Evolutionary conservation across 1,284 basidiomycete species (phyloP), one percentile per base, ranked within the genome.

Genomic region (Heliocybe sulcata): DNA sequence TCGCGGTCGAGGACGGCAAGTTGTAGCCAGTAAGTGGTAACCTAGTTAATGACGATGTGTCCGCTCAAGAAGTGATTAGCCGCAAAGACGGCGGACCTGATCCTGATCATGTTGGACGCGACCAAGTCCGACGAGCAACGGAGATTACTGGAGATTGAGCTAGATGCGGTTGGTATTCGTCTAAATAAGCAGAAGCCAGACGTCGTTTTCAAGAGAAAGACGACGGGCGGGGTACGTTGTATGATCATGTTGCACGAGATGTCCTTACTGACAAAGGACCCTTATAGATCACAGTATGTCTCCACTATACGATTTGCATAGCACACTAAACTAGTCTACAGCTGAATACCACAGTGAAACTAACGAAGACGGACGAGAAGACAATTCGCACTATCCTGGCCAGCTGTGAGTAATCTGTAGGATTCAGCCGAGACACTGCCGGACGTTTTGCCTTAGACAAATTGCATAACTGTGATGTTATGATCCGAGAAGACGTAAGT

Each of bases 71-170:
- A n/a, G 31, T 20, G 25, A 16, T 54, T 63, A 78, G 87, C 93
- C 23, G 94, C 92, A 22, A 97, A 98, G 74, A 99, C 96, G 1
- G 94, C 96, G 1, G 96, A 99, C 71, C 77, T 98, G 45, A 95
- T 98, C 61, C 74, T 97, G 53, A 82, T 98, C 62, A 94, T 98
- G 91, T 80, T 96, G 53, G 96, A 98, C 65, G 94, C 95, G 2
- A 98, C 94, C 6, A 99, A 99, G 70, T 92, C 92, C 2, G 88
- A 93, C 49, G 93, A 98, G 68, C 97, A 99, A 67, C 85, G 90
- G 58, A 78, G 81, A 42, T 74, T 95, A 58, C 76, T 98, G 23
- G 96, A 98, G 69, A 80, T 92, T 54, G 96, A 99, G 69, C 75
- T 99, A 29, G 96, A 98, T 64, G 92, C 95, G 1, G 95, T 99